These are phyloP conservation scores for Quercus rubra DNA, from an alignment of 306 rosid genomes.

Conservation along the genomic window DNA sequence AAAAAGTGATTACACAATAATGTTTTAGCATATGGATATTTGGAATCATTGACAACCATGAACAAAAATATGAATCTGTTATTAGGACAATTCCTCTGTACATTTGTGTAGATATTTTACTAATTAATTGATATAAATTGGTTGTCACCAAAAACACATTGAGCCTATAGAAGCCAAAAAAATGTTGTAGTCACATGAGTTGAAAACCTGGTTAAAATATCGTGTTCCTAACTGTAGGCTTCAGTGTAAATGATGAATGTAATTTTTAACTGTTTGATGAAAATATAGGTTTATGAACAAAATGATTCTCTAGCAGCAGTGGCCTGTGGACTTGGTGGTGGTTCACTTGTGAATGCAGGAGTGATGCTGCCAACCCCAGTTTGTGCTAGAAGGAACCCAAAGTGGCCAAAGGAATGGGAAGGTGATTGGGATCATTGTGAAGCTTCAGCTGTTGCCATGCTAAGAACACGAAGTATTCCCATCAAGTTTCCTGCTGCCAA, in stretches of 20 bases:
- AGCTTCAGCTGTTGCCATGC: slow-evolving; percentile 35
- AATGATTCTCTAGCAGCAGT: slow-evolving; percentile 27
- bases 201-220: not conserved
- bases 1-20: not conserved
- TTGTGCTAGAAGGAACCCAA: slow-evolving; percentile 27
- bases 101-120: too few relatives aligned
- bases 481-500: slow-evolving; percentile 28
- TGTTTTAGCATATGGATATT: not conserved
- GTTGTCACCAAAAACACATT: too few relatives aligned
- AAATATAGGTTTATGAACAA: slow-evolving; percentile 23
- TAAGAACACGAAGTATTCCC: slow-evolving; percentile 24
- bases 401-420: slow-evolving; percentile 44
- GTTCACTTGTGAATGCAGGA: slow-evolving; percentile 39
- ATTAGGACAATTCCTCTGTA: too few relatives aligned
- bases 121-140: too few relatives aligned
- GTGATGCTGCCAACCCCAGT: slow-evolving; percentile 32
- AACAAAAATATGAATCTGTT: not conserved
- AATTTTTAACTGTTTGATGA: not conserved
- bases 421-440: slow-evolving; percentile 32
- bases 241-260: not conserved
- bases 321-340: slow-evolving; percentile 44
- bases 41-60: not conserved
- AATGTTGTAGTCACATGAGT: not conserved
- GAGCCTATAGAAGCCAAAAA: not conserved
- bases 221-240: not conserved